These are phyloP conservation scores for Rhamnella rubrinervis DNA, from an alignment of 331 rosid genomes.

Conservation along the genomic window DNA sequence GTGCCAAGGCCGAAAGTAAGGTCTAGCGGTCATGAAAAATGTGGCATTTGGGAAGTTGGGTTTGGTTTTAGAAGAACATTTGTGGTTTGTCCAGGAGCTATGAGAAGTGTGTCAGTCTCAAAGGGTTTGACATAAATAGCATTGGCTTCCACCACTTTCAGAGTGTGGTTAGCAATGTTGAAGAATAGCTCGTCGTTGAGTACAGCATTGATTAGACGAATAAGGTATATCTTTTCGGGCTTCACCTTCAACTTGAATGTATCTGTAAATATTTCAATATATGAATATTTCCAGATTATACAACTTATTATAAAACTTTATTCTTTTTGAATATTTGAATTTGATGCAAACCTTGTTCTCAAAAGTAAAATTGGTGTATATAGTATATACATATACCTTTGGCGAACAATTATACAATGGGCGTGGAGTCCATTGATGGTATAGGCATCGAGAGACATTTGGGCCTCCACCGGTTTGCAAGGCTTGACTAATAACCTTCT, in stretches of 20 bases:
- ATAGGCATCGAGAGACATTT: slow-evolving; percentile 62
- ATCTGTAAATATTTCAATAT: slow-evolving; percentile 7
- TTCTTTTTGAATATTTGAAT: too few species aligned
- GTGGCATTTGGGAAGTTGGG: slow-evolving; percentile 27
- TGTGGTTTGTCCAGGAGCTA: slow-evolving; percentile 33
- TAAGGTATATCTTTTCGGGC: slow-evolving; percentile 26
- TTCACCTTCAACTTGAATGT: slow-evolving; percentile 31
- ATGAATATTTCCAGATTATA: background rate
- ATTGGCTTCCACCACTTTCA: slow-evolving; percentile 29
- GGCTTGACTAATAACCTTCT: slow-evolving; percentile 52
- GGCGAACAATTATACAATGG: slow-evolving; percentile 55
- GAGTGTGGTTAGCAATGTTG: slow-evolving; percentile 34
- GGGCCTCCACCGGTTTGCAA: slow-evolving; percentile 59
- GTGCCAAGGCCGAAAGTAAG: slow-evolving; percentile 33
- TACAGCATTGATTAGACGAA: slow-evolving; percentile 36
- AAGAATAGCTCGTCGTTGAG: slow-evolving; percentile 31
- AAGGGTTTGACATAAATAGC: slow-evolving; percentile 34
- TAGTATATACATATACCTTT: slow-evolving; percentile 32
- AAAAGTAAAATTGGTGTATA: too few species aligned
- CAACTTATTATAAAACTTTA: background rate
- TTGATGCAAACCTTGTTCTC: too few species aligned
- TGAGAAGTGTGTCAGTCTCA: slow-evolving; percentile 17
- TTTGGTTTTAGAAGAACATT: slow-evolving; percentile 34
- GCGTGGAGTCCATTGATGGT: slow-evolving; percentile 65
- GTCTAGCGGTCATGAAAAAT: slow-evolving; percentile 33